Conservation (phyloP, 805 yeast species). For the Monosporozyma unispora region DNA sequence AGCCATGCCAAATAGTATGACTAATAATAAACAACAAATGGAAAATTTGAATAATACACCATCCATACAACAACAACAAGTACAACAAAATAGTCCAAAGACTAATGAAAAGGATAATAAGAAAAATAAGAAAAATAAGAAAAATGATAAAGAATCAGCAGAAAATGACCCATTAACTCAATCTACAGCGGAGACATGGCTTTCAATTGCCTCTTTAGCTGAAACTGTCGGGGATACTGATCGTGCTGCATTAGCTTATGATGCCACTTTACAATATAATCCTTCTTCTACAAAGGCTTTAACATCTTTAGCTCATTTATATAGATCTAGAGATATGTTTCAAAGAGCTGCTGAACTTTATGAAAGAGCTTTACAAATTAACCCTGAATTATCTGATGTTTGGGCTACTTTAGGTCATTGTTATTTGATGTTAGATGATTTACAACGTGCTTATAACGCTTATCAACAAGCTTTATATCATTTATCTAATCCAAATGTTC, state of each 20-base stretch:
- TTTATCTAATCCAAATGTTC: slow-evolving; percentile 86
- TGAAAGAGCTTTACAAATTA: slow-evolving; percentile 72
- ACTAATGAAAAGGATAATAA: not conserved
- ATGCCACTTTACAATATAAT: slow-evolving; percentile 74
- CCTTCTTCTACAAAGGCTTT: slow-evolving; percentile 82
- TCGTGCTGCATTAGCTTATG: slow-evolving; percentile 81
- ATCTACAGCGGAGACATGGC: slow-evolving; percentile 78
- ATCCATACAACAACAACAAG: not conserved
- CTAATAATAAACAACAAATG: slow-evolving; percentile 1
- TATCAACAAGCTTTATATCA: slow-evolving; percentile 93
- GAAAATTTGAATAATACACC: not conserved
- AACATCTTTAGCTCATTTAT: slow-evolving; percentile 78
- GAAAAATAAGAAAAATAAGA: not conserved
- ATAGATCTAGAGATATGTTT: slow-evolving; percentile 81
- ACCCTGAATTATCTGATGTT: slow-evolving; percentile 87
- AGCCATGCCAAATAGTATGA: not conserved
- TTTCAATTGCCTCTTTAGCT: slow-evolving; percentile 81
- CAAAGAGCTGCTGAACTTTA: slow-evolving; percentile 91
- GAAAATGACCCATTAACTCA: slow-evolving; percentile 32
- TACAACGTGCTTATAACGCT: slow-evolving; percentile 91
- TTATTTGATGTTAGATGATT: slow-evolving; percentile 90
- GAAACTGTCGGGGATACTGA: slow-evolving; percentile 84
- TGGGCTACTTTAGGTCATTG: slow-evolving; percentile 98
- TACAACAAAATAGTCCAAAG: not conserved
- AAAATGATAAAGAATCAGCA: not conserved